Evolutionary conservation across 169 alveolate genomes (phyloP).

Genomic region (Cryptosporidium sp.): DNA sequence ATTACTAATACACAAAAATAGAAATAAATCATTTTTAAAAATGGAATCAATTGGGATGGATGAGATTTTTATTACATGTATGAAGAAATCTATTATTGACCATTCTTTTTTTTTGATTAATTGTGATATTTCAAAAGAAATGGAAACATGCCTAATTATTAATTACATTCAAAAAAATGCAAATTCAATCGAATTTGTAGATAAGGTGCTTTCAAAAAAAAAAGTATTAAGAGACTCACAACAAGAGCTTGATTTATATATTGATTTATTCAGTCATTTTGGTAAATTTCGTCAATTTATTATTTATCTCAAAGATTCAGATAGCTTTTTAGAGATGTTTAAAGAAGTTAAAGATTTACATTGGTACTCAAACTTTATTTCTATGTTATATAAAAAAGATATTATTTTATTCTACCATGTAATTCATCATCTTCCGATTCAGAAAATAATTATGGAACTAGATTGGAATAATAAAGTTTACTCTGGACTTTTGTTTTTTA

Average conservation of each 20-base stretch:
- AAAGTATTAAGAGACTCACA: not conserved
- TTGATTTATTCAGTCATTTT: slow-evolving; percentile 36
- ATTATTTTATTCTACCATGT: slow-evolving; percentile 24
- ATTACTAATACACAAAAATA: slow-evolving; percentile 37
- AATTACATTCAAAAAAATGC: not conserved
- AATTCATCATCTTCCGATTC: not conserved
- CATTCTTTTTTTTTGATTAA: slow-evolving; percentile 6
- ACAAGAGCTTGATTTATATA: slow-evolving; percentile 13
- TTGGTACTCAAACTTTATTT: slow-evolving; percentile 18
- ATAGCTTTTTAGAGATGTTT: not conserved
- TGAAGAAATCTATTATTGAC: not conserved
- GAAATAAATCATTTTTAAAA: slow-evolving; percentile 43
- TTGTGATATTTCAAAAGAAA: slow-evolving; percentile 26
- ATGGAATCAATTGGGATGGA: slow-evolving; percentile 2
- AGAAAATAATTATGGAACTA: slow-evolving; percentile 2
- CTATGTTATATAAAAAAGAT: slow-evolving; percentile 4
- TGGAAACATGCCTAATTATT: slow-evolving; percentile 15
- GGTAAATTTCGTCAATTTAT: slow-evolving; percentile 26
- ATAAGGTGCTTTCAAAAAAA: not conserved
- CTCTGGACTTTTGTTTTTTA: not conserved
- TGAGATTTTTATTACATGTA: slow-evolving; percentile 11
- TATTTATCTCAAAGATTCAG: slow-evolving; percentile 18
- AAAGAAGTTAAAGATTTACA: not conserved
- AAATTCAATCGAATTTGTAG: slow-evolving; percentile 38
- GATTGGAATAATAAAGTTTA: not conserved